Percentiles rank a stretch among this genome's conserved stretches.
These are phyloP conservation scores for Ceratorhiza oryzae-sativae DNA, from an alignment of 1,284 basidiomycete genomes.

Conservation along the genomic window DNA sequence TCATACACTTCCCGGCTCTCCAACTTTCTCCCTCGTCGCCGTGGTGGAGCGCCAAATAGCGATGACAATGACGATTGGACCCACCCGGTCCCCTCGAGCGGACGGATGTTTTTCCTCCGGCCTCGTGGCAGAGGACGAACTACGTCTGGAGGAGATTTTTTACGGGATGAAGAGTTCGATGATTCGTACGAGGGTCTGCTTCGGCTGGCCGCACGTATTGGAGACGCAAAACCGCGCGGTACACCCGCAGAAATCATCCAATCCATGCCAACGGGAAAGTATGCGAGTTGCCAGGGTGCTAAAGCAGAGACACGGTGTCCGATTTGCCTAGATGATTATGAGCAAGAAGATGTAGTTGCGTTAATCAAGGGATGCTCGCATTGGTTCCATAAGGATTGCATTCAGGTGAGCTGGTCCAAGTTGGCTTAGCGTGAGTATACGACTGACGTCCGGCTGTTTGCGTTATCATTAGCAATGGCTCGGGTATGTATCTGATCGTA, in stretches of 20 bases:
- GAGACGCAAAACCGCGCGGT: slow-evolving; percentile 41
- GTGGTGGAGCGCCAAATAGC: not conserved
- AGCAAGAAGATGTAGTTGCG: slow-evolving; percentile 38
- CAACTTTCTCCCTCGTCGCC: slow-evolving; percentile 11
- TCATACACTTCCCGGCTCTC: slow-evolving; percentile 23
- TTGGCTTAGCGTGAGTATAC: not conserved
- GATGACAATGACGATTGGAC: slow-evolving; percentile 36
- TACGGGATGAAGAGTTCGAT: slow-evolving; percentile 42
- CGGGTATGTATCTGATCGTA: slow-evolving; percentile 4
- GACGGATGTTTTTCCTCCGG: slow-evolving; percentile 23
- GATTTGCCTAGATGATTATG: slow-evolving; percentile 44
- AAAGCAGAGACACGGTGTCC: slow-evolving; percentile 40
- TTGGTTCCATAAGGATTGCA: slow-evolving; percentile 43
- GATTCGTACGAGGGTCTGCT: slow-evolving; percentile 44
- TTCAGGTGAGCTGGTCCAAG: slow-evolving; percentile 38
- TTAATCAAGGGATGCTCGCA: slow-evolving; percentile 41
- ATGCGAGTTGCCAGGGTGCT: slow-evolving; percentile 37
- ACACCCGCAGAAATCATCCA: slow-evolving; percentile 37
- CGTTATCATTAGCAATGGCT: slow-evolving; percentile 39
- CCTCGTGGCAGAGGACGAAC: slow-evolving; percentile 13
- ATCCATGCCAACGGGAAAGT: slow-evolving; percentile 34
- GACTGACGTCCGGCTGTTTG: not conserved
- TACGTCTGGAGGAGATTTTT: slow-evolving; percentile 20
- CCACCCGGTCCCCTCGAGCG: slow-evolving; percentile 1
- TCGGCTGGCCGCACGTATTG: slow-evolving; percentile 42